These are phyloP conservation scores for rapeseed (Brassica napus) DNA, from an alignment of 345 rosid genomes.

Conservation along the genomic window DNA sequence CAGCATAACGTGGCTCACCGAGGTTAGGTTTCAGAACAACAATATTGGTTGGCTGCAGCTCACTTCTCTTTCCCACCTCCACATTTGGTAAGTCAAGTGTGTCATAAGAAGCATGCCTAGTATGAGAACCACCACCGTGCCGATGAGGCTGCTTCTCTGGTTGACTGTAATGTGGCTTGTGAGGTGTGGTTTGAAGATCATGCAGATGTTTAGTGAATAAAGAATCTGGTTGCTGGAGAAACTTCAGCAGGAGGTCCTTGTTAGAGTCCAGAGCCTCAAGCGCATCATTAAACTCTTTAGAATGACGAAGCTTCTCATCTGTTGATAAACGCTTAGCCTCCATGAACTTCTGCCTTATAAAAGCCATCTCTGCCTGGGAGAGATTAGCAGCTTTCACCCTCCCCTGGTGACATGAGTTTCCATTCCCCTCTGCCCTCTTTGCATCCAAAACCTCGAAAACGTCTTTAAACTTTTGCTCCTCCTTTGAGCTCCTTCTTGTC, in stretches of 20 bases:
- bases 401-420: conserved; percentile 37
- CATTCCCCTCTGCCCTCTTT: conserved; percentile 47
- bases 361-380: conserved; percentile 68
- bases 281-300: conserved; percentile 73
- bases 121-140: conserved; percentile 35
- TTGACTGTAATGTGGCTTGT: conserved; percentile 50
- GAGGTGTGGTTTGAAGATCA: conserved; percentile 54
- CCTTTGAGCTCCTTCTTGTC: conserved; percentile 60
- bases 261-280: conserved; percentile 83
- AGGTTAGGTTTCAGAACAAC: conserved; percentile 88
- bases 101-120: conserved; percentile 42
- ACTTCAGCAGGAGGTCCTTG: conserved; percentile 72
- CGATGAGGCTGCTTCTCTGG: conserved; percentile 44
- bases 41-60: conserved; percentile 65
- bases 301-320: conserved; percentile 69
- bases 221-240: conserved; percentile 88
- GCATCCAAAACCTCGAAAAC: conserved; percentile 88
- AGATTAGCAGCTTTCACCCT: conserved; percentile 45
- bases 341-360: conserved; percentile 69
- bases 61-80: conserved; percentile 48
- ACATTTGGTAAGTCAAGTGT: conserved; percentile 40
- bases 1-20: conserved; percentile 55
- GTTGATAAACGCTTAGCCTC: conserved; percentile 78
- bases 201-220: conserved; percentile 77
- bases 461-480: conserved; percentile 89